Percentiles rank a stretch among this genome's conserved stretches.
These are phyloP conservation scores for Zanthoxylum bungeanum DNA, from an alignment of 345 rosid species.

Conservation along the genomic window DNA sequence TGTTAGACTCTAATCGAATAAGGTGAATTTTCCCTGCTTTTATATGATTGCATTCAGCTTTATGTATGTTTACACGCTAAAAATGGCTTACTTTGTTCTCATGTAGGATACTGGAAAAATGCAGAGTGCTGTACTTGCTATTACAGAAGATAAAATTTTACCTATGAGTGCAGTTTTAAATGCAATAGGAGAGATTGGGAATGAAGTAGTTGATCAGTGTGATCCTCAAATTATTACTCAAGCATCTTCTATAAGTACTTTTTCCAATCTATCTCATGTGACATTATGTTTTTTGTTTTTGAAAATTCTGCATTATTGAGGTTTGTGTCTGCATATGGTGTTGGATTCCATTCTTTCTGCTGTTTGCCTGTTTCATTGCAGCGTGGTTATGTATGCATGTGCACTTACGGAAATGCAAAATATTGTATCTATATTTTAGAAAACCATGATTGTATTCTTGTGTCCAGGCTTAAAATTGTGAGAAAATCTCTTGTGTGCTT, in stretches of 20 bases:
- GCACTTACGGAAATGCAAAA: neutral
- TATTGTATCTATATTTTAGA: neutral
- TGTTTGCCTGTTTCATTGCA: neutral
- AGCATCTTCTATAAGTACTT: constrained; percentile 39
- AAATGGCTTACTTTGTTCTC: neutral
- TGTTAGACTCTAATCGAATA: neutral
- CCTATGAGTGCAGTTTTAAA: constrained; percentile 20
- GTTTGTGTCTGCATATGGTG: neutral
- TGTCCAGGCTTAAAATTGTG: neutral
- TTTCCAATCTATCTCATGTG: neutral
- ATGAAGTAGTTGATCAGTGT: constrained; percentile 26
- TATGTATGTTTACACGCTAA: neutral
- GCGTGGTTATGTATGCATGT: neutral
- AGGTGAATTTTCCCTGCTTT: neutral
- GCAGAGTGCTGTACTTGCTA: constrained; percentile 28
- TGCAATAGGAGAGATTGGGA: constrained; percentile 27
- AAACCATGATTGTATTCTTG: neutral
- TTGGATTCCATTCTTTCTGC: too few species aligned
- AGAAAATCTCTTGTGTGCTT: neutral
- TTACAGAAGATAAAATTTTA: constrained; percentile 37
- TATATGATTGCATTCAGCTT: neutral
- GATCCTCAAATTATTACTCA: constrained; percentile 47
- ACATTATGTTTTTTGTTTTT: neutral
- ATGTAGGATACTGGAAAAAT: constrained; percentile 26
- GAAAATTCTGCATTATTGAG: neutral